A percentile compares a stretch with the other conserved stretches of the same genome.
These are phyloP conservation scores for Bullera alba DNA, from an alignment of 768 basidiomycete species.

Conservation along the genomic window DNA sequence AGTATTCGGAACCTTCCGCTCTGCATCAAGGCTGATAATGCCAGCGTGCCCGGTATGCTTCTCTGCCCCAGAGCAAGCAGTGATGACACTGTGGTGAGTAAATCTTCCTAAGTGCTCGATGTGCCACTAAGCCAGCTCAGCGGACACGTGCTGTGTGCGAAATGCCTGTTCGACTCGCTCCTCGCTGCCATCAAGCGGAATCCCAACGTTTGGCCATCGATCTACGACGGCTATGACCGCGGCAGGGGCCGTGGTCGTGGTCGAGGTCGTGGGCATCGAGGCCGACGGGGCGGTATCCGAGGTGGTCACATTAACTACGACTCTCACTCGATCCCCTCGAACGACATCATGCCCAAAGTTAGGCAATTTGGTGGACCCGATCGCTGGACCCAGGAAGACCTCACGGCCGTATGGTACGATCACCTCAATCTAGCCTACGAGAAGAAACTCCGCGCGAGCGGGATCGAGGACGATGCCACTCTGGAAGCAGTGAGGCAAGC, in stretches of 20 bases:
- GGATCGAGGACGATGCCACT: neutral
- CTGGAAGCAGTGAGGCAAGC: conserved; percentile 5
- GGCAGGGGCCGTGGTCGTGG: neutral
- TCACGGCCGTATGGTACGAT: conserved; percentile 6
- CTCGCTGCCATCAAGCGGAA: conserved; percentile 27
- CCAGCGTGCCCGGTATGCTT: conserved; percentile 38
- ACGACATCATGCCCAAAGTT: neutral
- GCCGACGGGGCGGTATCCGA: conserved; percentile 2
- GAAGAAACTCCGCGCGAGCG: conserved; percentile 1
- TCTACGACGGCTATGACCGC: neutral
- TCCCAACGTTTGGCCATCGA: conserved; percentile 19
- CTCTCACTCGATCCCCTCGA: neutral
- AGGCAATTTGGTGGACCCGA: conserved; percentile 2
- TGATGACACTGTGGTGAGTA: conserved; percentile 32
- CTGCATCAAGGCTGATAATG: neutral
- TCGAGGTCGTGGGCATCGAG: neutral
- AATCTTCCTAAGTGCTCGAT: neutral
- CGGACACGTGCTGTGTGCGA: conserved; percentile 33
- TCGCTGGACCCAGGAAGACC: conserved; percentile 15
- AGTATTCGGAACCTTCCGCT: neutral
- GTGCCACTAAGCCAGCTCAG: conserved; percentile 5
- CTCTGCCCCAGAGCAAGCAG: conserved; percentile 18
- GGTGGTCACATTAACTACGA: neutral
- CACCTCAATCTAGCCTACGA: conserved; percentile 3
- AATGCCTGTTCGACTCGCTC: conserved; percentile 29